Evolutionary conservation across 164 flowering plant genomes (phyloP).

Genomic region (Saururus chinensis): DNA sequence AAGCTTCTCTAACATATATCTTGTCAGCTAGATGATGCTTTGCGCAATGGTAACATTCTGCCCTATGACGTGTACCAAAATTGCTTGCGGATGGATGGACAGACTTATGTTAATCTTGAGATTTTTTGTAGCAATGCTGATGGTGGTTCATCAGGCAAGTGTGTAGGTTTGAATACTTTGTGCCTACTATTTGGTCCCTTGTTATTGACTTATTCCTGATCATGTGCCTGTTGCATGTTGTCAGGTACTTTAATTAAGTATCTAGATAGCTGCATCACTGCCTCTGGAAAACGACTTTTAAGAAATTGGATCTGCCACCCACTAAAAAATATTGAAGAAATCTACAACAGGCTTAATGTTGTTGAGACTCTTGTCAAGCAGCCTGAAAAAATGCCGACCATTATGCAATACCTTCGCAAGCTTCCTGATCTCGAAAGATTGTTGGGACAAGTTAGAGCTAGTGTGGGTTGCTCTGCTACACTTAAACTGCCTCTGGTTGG

Average conservation of each 20-base stretch:
- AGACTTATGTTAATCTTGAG: conserved; percentile 87
- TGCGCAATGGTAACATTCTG: conserved; percentile 63
- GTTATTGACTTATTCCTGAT: background rate
- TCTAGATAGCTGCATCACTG: conserved; percentile 71
- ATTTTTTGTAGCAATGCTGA: conserved; percentile 76
- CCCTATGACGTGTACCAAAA: conserved; percentile 73
- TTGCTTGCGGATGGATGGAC: conserved; percentile 91
- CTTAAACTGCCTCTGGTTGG: conserved; percentile 61
- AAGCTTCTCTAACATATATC: background rate
- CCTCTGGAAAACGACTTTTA: conserved; percentile 81
- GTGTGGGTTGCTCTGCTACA: conserved; percentile 48
- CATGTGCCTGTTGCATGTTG: conserved; percentile 3
- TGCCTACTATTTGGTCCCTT: background rate
- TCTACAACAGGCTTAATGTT: conserved; percentile 66
- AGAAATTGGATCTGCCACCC: conserved; percentile 95
- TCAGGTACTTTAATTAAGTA: conserved; percentile 81
- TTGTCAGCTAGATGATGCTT: conserved; percentile 56
- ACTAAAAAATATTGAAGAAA: conserved; percentile 52
- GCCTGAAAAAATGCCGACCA: conserved; percentile 34
- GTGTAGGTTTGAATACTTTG: background rate
- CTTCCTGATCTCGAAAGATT: conserved; percentile 87
- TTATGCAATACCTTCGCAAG: conserved; percentile 64
- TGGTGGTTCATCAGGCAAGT: conserved; percentile 76
- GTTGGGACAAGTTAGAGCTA: conserved; percentile 75
- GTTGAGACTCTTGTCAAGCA: conserved; percentile 49